Percentiles rank a stretch among this genome's conserved stretches.
Conservation (phyloP, 1,139 yeast species). For the Hemisphaericaspora subhashii region DNA sequence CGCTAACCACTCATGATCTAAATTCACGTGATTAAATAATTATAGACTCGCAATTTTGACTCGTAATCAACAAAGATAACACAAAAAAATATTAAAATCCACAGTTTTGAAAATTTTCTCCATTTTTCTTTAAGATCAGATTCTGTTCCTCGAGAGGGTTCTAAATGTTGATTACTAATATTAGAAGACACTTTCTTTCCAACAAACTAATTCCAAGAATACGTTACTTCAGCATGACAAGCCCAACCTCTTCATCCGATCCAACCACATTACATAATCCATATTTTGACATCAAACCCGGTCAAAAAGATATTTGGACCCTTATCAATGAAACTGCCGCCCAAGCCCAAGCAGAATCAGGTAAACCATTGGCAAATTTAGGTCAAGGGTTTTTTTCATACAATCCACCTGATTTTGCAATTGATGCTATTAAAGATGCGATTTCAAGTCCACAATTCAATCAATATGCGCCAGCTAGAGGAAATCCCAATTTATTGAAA, state of each 20-base stretch:
- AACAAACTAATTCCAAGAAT: too few species aligned
- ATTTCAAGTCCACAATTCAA: conserved; percentile 70
- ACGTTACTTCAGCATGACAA: neutral
- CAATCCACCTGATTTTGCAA: conserved; percentile 88
- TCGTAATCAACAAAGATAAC: too few species aligned
- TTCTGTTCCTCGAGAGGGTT: too few species aligned
- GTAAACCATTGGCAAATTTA: conserved; percentile 75
- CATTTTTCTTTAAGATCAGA: too few species aligned
- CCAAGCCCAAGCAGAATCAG: conserved; percentile 56
- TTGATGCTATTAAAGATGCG: conserved; percentile 78
- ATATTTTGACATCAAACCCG: conserved; percentile 55
- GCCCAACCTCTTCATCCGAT: conserved; percentile 4
- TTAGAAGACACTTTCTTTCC: neutral
- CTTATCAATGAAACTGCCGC: conserved; percentile 95
- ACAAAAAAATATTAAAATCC: too few species aligned
- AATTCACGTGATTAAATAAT: neutral
- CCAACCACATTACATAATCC: conserved; percentile 49
- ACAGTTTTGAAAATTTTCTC: too few species aligned
- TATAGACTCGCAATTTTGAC: too few species aligned
- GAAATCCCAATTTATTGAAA: conserved; percentile 72
- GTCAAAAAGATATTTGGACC: conserved; percentile 89
- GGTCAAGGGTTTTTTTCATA: conserved; percentile 98
- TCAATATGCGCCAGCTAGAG: conserved; percentile 91
- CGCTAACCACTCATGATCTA: neutral
- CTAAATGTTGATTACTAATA: too few species aligned